Conservation (phyloP, 2,329 filamentous ascomycete genomes). For the Cladosporium sp. region DNA sequence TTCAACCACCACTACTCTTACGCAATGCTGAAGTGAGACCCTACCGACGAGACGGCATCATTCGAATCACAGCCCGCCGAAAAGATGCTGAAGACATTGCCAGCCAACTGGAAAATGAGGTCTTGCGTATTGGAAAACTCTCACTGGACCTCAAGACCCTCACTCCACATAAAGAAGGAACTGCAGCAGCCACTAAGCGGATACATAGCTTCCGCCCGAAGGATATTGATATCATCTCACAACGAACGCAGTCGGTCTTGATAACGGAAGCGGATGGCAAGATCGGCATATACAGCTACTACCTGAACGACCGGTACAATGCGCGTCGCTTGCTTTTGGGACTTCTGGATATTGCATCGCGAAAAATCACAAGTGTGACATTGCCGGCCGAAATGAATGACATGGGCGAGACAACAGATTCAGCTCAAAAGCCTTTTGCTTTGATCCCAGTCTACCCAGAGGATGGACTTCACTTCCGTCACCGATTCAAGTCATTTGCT, state of each 20-base stretch:
- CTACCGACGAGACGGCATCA: constrained; percentile 20
- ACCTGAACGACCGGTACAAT: constrained; percentile 5
- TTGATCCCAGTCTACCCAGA: constrained; percentile 1
- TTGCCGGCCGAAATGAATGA: background rate
- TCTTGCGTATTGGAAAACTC: constrained; percentile 15
- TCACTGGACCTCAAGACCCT: constrained; percentile 18
- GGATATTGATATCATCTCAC: constrained; percentile 18
- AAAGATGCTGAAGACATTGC: constrained; percentile 27
- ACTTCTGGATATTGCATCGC: constrained; percentile 16
- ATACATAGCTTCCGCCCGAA: constrained; percentile 15
- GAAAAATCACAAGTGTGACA: background rate
- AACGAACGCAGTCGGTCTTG: constrained; percentile 18
- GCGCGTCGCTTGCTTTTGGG: constrained; percentile 18
- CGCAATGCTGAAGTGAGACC: constrained; percentile 19
- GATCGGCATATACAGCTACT: constrained; percentile 17
- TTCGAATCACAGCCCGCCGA: constrained; percentile 29
- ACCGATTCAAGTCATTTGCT: constrained; percentile 2
- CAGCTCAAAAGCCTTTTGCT: background rate
- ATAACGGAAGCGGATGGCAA: constrained; percentile 10
- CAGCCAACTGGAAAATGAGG: constrained; percentile 18
- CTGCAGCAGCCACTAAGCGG: background rate
- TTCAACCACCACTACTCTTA: constrained; percentile 21
- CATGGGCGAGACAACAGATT: background rate
- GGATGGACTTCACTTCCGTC: constrained; percentile 6
- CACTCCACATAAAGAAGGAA: background rate